Conservation (phyloP, 176 grass and related monocot species). For the Eleusine indica region DNA sequence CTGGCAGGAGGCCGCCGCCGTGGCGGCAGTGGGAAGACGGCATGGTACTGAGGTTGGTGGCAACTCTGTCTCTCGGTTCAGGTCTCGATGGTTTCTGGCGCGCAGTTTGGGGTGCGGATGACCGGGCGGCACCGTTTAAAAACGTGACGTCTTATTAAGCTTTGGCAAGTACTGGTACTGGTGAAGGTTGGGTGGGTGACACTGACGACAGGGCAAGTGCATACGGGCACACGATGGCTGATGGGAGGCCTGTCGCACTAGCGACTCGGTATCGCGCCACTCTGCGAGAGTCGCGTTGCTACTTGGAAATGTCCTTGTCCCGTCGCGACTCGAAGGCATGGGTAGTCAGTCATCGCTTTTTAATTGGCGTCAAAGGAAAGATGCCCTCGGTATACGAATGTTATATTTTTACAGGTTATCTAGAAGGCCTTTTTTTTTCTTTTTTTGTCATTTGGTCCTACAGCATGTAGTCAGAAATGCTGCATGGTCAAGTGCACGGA, state of each 20-base stretch:
- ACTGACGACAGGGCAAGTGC: background rate
- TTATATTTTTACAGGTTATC: background rate
- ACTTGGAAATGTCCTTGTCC: background rate
- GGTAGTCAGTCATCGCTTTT: background rate
- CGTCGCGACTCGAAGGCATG: background rate
- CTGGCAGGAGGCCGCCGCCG: background rate
- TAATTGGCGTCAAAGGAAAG: background rate
- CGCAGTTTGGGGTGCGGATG: slow-evolving; percentile 7
- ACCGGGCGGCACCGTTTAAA: background rate
- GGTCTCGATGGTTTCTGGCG: background rate
- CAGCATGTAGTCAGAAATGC: background rate
- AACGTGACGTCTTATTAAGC: background rate
- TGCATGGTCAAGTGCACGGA: too few species aligned
- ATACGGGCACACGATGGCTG: background rate
- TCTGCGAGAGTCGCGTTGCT: background rate
- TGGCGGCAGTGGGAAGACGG: background rate
- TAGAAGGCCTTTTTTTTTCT: background rate
- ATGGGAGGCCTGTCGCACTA: background rate
- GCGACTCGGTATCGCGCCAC: background rate
- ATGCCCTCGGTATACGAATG: background rate
- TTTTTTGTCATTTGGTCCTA: background rate
- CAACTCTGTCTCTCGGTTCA: background rate
- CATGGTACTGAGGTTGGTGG: background rate
- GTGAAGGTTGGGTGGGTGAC: background rate
- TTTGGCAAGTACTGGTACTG: background rate